Evolutionary conservation across 1,139 yeast genomes (phyloP).

Genomic region (Debaryomyces robertsiae): DNA sequence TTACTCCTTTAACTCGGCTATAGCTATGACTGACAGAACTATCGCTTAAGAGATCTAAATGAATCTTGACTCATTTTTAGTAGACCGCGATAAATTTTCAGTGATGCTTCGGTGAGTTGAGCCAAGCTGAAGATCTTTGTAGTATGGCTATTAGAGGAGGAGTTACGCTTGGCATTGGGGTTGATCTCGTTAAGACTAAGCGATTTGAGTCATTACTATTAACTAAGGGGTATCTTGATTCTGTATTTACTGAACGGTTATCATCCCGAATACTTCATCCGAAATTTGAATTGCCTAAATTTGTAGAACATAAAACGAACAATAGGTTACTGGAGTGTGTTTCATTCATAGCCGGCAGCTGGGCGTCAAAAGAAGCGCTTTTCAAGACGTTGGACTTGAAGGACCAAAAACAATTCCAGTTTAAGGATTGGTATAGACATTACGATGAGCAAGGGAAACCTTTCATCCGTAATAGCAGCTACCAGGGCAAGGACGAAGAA

Average conservation of each 20-base stretch:
- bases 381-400: constrained; percentile 57
- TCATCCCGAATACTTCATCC: constrained; percentile 54
- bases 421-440: constrained; percentile 62
- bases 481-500: constrained; percentile 39
- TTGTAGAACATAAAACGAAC: constrained; percentile 20
- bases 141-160: constrained; percentile 6
- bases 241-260: constrained; percentile 41
- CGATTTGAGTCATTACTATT: constrained; percentile 51
- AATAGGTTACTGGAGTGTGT: constrained; percentile 27
- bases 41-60: background rate
- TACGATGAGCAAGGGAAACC: constrained; percentile 46
- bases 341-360: constrained; percentile 54
- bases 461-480: constrained; percentile 32
- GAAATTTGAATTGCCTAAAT: constrained; percentile 44
- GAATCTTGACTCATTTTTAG: background rate
- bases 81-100: too few relatives aligned
- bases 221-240: constrained; percentile 17
- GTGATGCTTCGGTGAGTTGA: background rate
- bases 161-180: constrained; percentile 54
- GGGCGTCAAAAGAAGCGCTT: constrained; percentile 81
- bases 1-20: too few relatives aligned
- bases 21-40: too few relatives aligned
- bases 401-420: constrained; percentile 55
- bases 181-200: constrained; percentile 56
- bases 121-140: background rate